Percentiles rank a stretch among this genome's conserved stretches.
phyloP scores from a whole-genome alignment of 2,329 filamentous ascomycete species.

The Trichophaea hybrida region DNA sequence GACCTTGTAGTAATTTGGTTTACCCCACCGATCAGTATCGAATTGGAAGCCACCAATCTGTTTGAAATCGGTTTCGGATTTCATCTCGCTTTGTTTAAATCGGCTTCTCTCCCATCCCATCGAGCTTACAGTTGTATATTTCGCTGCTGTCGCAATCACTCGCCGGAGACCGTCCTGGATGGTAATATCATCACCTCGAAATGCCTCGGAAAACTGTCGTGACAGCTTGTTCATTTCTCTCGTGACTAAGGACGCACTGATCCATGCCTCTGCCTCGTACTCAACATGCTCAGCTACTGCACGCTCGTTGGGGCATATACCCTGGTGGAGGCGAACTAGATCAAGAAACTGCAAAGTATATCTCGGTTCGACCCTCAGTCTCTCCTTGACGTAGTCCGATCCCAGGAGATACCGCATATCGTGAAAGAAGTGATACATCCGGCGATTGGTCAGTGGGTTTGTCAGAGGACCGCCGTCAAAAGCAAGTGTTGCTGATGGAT shows the following conservation, averaged over 20 bases:
- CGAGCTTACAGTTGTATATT: constrained; percentile 75
- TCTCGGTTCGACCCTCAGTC: constrained; percentile 64
- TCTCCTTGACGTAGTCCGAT: constrained; percentile 74
- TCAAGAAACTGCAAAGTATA: constrained; percentile 93
- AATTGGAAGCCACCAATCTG: constrained; percentile 65
- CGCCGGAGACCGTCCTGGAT: constrained; percentile 51
- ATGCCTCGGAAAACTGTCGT: constrained; percentile 74
- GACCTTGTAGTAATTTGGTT: constrained; percentile 46
- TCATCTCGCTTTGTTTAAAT: constrained; percentile 78
- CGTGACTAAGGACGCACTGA: constrained; percentile 85
- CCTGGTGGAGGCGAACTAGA: constrained; percentile 87
- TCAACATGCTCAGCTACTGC: constrained; percentile 93
- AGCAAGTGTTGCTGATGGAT: constrained; percentile 69
- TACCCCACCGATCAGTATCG: constrained; percentile 38
- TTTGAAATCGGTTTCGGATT: constrained; percentile 73
- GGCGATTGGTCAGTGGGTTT: constrained; percentile 86
- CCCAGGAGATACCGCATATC: constrained; percentile 84
- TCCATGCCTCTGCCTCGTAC: constrained; percentile 97
- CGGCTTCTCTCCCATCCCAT: constrained; percentile 74
- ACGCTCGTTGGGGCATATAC: constrained; percentile 85
- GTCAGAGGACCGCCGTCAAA: constrained; percentile 92
- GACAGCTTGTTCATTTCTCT: constrained; percentile 89
- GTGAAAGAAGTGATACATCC: constrained; percentile 95
- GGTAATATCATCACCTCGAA: constrained; percentile 52
- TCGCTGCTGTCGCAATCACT: constrained; percentile 61